These are phyloP conservation scores for Coemansia sp. DNA, from an alignment of 371 early-diverging fungal genomes.

Conservation along the genomic window DNA sequence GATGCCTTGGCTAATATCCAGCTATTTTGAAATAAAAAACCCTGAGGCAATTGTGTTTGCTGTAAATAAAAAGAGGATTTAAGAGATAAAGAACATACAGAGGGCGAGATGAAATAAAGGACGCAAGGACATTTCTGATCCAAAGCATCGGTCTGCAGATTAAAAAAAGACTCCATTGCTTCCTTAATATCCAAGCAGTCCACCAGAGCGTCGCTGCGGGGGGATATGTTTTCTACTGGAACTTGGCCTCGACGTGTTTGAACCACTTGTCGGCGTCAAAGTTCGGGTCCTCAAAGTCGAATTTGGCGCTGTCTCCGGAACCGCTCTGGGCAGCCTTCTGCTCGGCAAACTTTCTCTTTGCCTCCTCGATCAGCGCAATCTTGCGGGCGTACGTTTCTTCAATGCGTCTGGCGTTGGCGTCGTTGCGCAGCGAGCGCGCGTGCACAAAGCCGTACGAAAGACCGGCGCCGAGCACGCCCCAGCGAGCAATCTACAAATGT, in stretches of 20 bases:
- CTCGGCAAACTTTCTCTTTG: slow-evolving; percentile 68
- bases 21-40: not conserved
- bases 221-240: slow-evolving; percentile 3
- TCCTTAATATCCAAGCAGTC: too few relatives aligned
- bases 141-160: too few relatives aligned
- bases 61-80: not conserved
- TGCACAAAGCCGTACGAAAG: slow-evolving; percentile 72
- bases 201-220: too few relatives aligned
- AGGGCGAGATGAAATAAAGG: not conserved
- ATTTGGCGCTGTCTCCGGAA: slow-evolving; percentile 9
- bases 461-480: slow-evolving; percentile 71
- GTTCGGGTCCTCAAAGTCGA: slow-evolving; percentile 52
- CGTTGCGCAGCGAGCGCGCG: slow-evolving; percentile 62
- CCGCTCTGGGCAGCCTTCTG: slow-evolving; percentile 50
- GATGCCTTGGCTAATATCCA: not conserved
- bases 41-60: not conserved
- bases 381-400: slow-evolving; percentile 64
- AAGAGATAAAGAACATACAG: slow-evolving; percentile 1
- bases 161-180: too few relatives aligned
- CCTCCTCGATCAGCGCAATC: slow-evolving; percentile 69
- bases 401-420: slow-evolving; percentile 59
- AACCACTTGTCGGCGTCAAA: slow-evolving; percentile 51
- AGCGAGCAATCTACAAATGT: slow-evolving; percentile 66
- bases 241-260: slow-evolving; percentile 42
- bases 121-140: not conserved